These are phyloP conservation scores for Rhodotorula graminis DNA, from an alignment of 768 basidiomycete species.

Conservation along the genomic window DNA sequence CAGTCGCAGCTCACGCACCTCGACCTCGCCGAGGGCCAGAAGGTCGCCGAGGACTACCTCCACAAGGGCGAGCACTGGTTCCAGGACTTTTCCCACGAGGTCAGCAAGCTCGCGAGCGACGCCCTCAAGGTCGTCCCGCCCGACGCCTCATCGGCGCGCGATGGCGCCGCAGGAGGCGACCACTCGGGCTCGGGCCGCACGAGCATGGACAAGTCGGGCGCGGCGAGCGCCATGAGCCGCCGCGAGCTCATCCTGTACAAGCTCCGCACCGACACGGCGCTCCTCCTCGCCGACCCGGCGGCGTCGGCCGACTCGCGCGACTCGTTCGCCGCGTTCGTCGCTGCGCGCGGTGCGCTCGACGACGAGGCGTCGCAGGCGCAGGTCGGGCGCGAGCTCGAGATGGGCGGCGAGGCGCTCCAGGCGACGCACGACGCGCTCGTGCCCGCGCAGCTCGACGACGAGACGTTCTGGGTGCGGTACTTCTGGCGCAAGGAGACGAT, in stretches of 20 bases:
- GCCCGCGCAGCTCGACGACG: slow-evolving; percentile 35
- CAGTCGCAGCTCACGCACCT: slow-evolving; percentile 46
- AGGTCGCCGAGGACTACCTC: slow-evolving; percentile 49
- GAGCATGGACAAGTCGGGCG: background rate
- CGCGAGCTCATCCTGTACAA: slow-evolving; percentile 48
- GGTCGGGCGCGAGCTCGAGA: slow-evolving; percentile 54
- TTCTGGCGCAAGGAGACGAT: slow-evolving; percentile 62
- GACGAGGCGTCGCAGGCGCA: slow-evolving; percentile 47
- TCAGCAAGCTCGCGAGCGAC: slow-evolving; percentile 48
- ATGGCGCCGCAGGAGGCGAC: slow-evolving; percentile 24
- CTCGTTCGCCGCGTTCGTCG: slow-evolving; percentile 26
- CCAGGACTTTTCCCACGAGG: slow-evolving; percentile 45
- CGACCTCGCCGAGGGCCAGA: slow-evolving; percentile 45
- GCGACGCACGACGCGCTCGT: slow-evolving; percentile 15
- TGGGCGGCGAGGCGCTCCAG: slow-evolving; percentile 49
- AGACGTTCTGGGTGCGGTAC: slow-evolving; percentile 78
- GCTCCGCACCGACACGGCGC: slow-evolving; percentile 46
- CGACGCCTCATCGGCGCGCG: slow-evolving; percentile 44
- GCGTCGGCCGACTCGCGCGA: slow-evolving; percentile 23
- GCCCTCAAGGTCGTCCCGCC: slow-evolving; percentile 51
- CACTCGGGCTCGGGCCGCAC: background rate
- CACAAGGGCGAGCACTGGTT: slow-evolving; percentile 46
- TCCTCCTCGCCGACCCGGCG: slow-evolving; percentile 48
- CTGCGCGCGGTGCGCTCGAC: background rate
- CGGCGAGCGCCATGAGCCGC: slow-evolving; percentile 32